Conservation (phyloP, 306 rosid genomes). For the Benincasa hispida region DNA sequence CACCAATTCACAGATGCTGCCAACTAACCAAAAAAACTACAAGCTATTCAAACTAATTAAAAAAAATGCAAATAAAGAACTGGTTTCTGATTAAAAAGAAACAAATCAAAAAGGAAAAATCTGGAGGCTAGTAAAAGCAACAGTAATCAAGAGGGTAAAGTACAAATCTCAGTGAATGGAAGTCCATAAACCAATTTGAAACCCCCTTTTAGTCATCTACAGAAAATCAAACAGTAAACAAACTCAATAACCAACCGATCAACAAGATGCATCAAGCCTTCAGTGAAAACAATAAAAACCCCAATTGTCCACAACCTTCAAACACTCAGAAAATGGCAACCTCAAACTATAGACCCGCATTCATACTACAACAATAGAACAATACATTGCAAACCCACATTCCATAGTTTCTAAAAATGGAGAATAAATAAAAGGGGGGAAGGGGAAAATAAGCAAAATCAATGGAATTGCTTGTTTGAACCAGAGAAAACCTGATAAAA, state of each 20-base stretch:
- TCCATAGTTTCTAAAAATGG: conserved; percentile 4
- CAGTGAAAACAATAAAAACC: neutral
- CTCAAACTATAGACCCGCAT: neutral
- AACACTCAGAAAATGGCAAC: neutral
- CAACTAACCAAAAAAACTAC: neutral
- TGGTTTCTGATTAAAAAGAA: neutral
- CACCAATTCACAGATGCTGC: neutral
- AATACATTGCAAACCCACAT: neutral
- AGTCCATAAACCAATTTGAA: neutral
- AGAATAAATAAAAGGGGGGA: neutral
- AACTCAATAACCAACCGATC: neutral
- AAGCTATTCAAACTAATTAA: neutral
- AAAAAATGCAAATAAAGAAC: neutral
- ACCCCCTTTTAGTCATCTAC: neutral
- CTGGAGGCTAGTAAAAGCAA: neutral
- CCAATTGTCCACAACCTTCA: neutral
- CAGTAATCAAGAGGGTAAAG: neutral
- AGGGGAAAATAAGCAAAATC: neutral
- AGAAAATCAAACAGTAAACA: conserved; percentile 8
- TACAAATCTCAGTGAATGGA: neutral
- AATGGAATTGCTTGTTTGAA: conserved; percentile 8
- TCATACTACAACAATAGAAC: neutral
- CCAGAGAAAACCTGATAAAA: conserved; percentile 54
- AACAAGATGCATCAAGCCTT: neutral
- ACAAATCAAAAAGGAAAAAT: neutral